Evolutionary conservation across 805 yeast species (phyloP).

Genomic region (Ogataea polymorpha): DNA sequence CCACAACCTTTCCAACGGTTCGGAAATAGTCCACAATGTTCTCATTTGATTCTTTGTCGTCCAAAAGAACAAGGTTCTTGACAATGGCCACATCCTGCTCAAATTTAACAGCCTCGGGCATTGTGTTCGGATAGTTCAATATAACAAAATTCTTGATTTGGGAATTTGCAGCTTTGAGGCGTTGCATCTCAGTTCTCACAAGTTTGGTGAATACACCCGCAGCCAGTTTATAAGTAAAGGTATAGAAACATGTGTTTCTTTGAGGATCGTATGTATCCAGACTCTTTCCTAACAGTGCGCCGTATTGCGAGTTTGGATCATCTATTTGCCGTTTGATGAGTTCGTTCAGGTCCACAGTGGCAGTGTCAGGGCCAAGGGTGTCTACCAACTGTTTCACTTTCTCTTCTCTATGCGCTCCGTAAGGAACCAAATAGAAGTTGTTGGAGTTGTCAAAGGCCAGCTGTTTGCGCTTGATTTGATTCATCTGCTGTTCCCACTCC

Average conservation of each 20-base stretch:
- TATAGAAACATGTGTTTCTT: constrained; percentile 27
- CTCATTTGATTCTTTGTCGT: constrained; percentile 34
- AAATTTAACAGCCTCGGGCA: constrained; percentile 67
- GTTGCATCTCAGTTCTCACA: constrained; percentile 36
- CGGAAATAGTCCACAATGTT: constrained; percentile 62
- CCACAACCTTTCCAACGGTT: constrained; percentile 55
- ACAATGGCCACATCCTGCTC: constrained; percentile 64
- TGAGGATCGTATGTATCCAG: constrained; percentile 26
- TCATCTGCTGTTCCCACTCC: constrained; percentile 44
- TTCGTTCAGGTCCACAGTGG: constrained; percentile 48
- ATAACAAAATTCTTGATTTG: constrained; percentile 47
- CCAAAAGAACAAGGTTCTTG: constrained; percentile 36
- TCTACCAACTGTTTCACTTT: constrained; percentile 11
- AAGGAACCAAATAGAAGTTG: constrained; percentile 32
- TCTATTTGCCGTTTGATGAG: constrained; percentile 46
- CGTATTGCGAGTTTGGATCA: constrained; percentile 44
- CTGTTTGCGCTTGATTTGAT: constrained; percentile 30
- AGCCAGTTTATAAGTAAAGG: constrained; percentile 32
- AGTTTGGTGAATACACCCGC: constrained; percentile 51
- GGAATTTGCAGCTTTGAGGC: constrained; percentile 24
- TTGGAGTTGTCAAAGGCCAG: constrained; percentile 23
- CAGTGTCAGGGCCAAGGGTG: constrained; percentile 24
- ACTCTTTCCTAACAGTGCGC: constrained; percentile 49
- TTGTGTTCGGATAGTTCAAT: constrained; percentile 55
- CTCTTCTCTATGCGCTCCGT: constrained; percentile 18